Percentiles rank a stretch among this genome's conserved stretches.
Evolutionary conservation across 2,329 filamentous ascomycete genomes (phyloP).

Genomic region (Pseudomassariella vexata): DNA sequence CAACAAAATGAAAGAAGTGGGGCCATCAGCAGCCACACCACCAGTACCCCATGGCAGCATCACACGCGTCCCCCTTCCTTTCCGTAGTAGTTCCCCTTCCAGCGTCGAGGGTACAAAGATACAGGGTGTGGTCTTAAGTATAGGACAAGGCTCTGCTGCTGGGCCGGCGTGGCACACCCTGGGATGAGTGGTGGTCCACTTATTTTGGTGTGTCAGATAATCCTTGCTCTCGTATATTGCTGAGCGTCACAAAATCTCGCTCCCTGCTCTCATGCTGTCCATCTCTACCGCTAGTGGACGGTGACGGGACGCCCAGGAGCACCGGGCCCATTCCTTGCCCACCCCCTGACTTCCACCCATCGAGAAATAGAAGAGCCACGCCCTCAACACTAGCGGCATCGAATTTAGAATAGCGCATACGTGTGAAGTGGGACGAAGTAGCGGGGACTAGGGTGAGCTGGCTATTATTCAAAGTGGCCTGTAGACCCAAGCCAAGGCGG

Average conservation of each 20-base stretch:
- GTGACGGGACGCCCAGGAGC: conserved; percentile 26
- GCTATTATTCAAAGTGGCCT: conserved; percentile 20
- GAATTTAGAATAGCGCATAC: conserved; percentile 27
- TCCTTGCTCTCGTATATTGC: conserved; percentile 45
- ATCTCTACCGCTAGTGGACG: conserved; percentile 20
- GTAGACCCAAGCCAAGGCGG: conserved; percentile 16
- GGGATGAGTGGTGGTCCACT: conserved; percentile 26
- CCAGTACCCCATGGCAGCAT: conserved; percentile 10
- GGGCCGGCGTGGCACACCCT: conserved; percentile 16
- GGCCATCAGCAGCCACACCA: conserved; percentile 20
- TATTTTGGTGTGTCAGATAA: conserved; percentile 46
- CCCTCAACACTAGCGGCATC: conserved; percentile 25
- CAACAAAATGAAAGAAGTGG: conserved; percentile 21
- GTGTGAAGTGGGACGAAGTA: conserved; percentile 22
- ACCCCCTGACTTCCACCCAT: conserved; percentile 16
- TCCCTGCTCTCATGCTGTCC: conserved; percentile 10
- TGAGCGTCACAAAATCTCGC: conserved; percentile 17
- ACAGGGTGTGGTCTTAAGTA: conserved; percentile 19
- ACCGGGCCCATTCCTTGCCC: conserved; percentile 22
- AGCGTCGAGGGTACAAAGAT: too few relatives aligned
- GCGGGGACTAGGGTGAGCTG: conserved; percentile 23
- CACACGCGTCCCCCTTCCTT: conserved; percentile 22
- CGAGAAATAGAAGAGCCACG: too few relatives aligned
- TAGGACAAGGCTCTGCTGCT: conserved; percentile 16
- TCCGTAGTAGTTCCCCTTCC: too few relatives aligned